Conservation (phyloP, 108 stramenopile species). For the Cylindrotheca fusiformis region DNA sequence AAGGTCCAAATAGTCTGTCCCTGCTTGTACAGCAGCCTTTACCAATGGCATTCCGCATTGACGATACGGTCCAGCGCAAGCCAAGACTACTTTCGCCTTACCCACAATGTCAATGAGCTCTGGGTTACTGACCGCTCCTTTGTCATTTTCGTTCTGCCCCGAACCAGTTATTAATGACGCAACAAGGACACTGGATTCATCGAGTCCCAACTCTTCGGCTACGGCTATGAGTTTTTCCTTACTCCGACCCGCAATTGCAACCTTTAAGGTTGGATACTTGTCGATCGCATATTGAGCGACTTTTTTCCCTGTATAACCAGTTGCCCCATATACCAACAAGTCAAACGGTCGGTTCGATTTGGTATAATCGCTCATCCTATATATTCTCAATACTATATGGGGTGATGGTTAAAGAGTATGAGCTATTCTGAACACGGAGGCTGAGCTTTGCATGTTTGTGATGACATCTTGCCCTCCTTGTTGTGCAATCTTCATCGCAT, state of each 20-base stretch:
- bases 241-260: background rate
- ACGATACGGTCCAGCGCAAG: slow-evolving; percentile 42
- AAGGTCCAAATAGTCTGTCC: slow-evolving; percentile 37
- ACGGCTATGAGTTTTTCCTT: background rate
- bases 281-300: background rate
- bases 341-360: background rate
- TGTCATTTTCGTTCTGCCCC: background rate
- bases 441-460: too few relatives aligned
- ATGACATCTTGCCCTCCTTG: too few relatives aligned
- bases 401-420: too few relatives aligned
- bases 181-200: background rate
- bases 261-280: background rate
- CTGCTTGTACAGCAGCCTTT: slow-evolving; percentile 23
- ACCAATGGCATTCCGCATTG: slow-evolving; percentile 26
- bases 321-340: background rate
- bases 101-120: background rate
- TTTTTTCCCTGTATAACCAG: background rate
- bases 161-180: background rate
- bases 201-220: background rate
- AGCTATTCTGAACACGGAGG: too few relatives aligned
- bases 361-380: too few relatives aligned
- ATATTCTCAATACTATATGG: too few relatives aligned
- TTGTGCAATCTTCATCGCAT: too few relatives aligned
- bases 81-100: slow-evolving; percentile 25
- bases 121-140: background rate